Conservation (phyloP, 768 basidiomycete genomes). For the Mycena crocata region DNA sequence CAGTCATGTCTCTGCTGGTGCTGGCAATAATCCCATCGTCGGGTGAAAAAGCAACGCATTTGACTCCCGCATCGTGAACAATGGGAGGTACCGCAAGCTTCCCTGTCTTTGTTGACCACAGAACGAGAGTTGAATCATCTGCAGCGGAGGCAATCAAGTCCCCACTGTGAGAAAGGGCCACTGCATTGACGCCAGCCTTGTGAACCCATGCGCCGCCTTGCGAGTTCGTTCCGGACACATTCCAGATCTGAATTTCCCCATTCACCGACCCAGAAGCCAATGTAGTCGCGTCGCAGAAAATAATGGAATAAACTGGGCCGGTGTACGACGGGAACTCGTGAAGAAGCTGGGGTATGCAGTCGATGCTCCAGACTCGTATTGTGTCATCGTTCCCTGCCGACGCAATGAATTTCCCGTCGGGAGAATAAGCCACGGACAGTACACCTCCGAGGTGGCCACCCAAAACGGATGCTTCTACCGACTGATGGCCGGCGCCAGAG, state of each 20-base stretch:
- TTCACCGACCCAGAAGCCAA: not conserved
- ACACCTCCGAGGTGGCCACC: not conserved
- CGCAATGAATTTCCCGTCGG: not conserved
- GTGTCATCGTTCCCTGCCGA: not conserved
- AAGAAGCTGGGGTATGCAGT: not conserved
- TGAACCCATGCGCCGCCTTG: not conserved
- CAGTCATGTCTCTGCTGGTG: not conserved
- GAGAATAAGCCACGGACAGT: not conserved
- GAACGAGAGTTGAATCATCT: not conserved
- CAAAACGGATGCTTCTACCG: not conserved
- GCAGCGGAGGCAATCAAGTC: not conserved
- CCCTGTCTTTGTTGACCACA: not conserved
- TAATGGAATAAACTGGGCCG: not conserved
- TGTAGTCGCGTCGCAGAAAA: not conserved
- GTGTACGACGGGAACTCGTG: not conserved
- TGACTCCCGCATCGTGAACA: not conserved
- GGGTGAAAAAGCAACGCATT: not conserved
- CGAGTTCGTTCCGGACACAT: not conserved
- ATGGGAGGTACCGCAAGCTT: not conserved
- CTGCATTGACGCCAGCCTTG: not conserved
- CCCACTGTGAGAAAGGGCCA: not conserved
- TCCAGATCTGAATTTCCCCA: not conserved
- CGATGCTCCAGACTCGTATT: not conserved
- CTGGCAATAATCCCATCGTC: not conserved
- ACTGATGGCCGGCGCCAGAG: not conserved